Evolutionary conservation across 495 filamentous ascomycete genomes (phyloP).

Genomic region (Neurospora africana): DNA sequence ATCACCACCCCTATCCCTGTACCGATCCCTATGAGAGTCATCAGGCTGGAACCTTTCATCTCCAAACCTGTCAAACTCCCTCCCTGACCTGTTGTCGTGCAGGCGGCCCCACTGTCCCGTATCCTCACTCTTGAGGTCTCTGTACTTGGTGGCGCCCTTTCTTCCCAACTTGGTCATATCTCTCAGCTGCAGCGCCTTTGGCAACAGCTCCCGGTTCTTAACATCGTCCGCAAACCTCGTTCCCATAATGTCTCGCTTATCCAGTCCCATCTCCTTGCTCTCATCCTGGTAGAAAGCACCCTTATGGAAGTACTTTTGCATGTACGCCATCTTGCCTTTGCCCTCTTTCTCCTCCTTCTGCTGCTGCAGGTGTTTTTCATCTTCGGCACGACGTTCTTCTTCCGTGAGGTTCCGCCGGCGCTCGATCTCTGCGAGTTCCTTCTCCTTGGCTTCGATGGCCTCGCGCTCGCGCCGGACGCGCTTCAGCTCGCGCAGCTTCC

Average conservation of each 20-base stretch:
- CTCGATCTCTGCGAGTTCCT: slow-evolving; percentile 83
- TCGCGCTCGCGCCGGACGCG: slow-evolving; percentile 78
- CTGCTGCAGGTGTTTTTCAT: slow-evolving; percentile 60
- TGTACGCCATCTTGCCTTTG: slow-evolving; percentile 75
- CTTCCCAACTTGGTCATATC: slow-evolving; percentile 90
- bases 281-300: slow-evolving; percentile 91
- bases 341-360: slow-evolving; percentile 82
- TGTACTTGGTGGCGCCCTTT: slow-evolving; percentile 85
- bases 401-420: slow-evolving; percentile 75
- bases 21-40: slow-evolving; percentile 24
- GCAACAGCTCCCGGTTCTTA: slow-evolving; percentile 66
- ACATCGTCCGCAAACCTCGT: slow-evolving; percentile 69
- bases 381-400: slow-evolving; percentile 80
- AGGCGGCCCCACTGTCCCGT: slow-evolving; percentile 73
- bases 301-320: slow-evolving; percentile 97
- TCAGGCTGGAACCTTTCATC: slow-evolving; percentile 72
- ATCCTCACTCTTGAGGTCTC: slow-evolving; percentile 82
- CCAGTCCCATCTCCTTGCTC: slow-evolving; percentile 58
- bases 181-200: slow-evolving; percentile 85
- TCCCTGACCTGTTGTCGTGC: slow-evolving; percentile 39
- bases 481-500: slow-evolving; percentile 87
- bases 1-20: slow-evolving; percentile 16
- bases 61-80: slow-evolving; percentile 34
- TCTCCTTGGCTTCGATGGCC: slow-evolving; percentile 72
- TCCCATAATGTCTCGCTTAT: slow-evolving; percentile 71